Base-by-base conservation (phyloP, 345 rosid genomes). In the Lagerstroemia speciosa region DNA sequence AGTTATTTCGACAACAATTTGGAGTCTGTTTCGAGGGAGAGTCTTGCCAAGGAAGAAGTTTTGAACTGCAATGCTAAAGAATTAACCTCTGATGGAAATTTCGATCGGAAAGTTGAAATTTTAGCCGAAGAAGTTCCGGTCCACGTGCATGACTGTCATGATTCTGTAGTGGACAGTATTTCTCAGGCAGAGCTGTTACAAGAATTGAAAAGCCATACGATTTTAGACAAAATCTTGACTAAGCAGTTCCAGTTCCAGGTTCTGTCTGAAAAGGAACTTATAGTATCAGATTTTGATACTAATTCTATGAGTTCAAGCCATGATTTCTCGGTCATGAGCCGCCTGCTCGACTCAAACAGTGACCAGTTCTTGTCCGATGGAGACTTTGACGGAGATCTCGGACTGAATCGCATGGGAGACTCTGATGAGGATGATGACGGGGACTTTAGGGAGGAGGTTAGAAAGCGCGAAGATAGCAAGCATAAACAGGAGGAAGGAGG, bases 291-390 rank as follows among this genome's bases (percentile, higher is more conserved):
- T 67, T 77, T 83, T 29, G 91, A 85, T 61, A 74, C 82, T 8
- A 85, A 80, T 66, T 86, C 89, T 0, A 77, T 82, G 43, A 67
- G 80, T 78, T 87, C 92, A 24, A 86, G 86, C 77, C 81, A 78
- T 52, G 87, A 80, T 55, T 60, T 68, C 68, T 73, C 75, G 8
- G 50, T 71, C 50, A 53, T 70, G 61, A 84, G 89, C 76, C 82
- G 72, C 26, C 73, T 73, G 33, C 58, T 75, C 17, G 82, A 78
- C 68, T 79, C 86, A 60, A 74, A 64, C 19, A 75, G 82, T 19
- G 84, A 83, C 38, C 84, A 79, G 52, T 85, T 87, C 70, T 75
- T 85, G n/a, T 83, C 93, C 1, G 92, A 89, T 64, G 75, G 62
- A 16, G 90, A 89, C 72, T 82, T 80, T 62, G 83, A 77, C 27